Percentiles rank a stretch among this genome's conserved stretches.
These are phyloP conservation scores for Monosporascus sp. DNA, from an alignment of 2,329 filamentous ascomycete species.

Conservation along the genomic window DNA sequence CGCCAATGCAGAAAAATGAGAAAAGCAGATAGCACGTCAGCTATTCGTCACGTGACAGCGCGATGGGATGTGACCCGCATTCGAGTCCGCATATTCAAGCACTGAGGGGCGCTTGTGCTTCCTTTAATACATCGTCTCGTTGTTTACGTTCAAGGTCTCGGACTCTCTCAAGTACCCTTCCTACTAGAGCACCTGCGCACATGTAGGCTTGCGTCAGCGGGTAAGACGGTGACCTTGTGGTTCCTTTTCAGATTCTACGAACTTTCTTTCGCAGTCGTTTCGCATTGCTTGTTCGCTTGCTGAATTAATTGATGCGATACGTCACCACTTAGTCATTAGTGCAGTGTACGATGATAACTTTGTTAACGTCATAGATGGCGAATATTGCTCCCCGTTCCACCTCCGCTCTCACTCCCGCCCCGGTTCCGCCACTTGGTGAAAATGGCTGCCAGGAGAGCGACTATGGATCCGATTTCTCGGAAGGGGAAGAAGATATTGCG, in stretches of 20 bases:
- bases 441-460: constrained; percentile 17
- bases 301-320: no score
- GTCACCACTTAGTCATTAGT: no score
- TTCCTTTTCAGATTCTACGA: no score
- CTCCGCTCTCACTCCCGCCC: not conserved
- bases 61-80: not conserved
- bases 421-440: not conserved
- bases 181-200: no score
- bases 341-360: no score
- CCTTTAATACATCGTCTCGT: no score
- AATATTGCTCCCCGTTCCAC: not conserved
- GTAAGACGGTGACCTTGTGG: no score
- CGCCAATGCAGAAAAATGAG: not conserved
- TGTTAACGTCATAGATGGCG: not conserved
- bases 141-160: no score
- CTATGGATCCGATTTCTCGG: constrained; percentile 28
- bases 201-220: no score
- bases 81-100: not conserved
- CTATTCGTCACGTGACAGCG: not conserved
- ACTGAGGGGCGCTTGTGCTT: not conserved
- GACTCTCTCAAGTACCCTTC: no score
- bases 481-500: constrained; percentile 24
- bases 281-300: no score
- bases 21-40: not conserved
- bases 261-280: no score